Evolutionary conservation across 306 rosid genomes (phyloP).

Genomic region (Biancaea sappan): DNA sequence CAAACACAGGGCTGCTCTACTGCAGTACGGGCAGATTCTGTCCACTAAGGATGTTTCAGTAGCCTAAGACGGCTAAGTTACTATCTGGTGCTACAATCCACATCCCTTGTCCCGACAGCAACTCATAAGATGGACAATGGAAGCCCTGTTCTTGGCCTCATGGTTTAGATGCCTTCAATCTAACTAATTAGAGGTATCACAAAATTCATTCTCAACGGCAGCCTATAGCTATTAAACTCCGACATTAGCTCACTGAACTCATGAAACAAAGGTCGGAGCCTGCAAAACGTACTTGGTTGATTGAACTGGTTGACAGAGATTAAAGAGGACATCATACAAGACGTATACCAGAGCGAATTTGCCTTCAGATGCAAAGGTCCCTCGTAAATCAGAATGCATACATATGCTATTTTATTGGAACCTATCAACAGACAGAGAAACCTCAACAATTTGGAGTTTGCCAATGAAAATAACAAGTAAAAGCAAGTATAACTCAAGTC

Average conservation of each 20-base stretch:
- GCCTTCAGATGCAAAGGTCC: neutral
- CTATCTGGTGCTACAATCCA: too few species aligned
- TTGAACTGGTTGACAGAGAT: neutral
- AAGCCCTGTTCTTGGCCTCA: too few species aligned
- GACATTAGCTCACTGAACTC: neutral
- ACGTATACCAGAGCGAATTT: neutral
- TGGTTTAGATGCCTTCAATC: too few species aligned
- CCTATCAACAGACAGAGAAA: neutral
- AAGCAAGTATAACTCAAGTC: slow-evolving; percentile 23
- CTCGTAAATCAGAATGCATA: neutral
- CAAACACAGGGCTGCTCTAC: too few species aligned
- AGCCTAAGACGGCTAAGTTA: too few species aligned
- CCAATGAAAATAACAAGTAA: slow-evolving; percentile 19
- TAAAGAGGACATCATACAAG: neutral
- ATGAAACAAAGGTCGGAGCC: neutral
- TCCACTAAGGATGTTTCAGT: too few species aligned
- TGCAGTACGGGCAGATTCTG: too few species aligned
- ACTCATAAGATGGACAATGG: too few species aligned
- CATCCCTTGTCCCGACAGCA: too few species aligned
- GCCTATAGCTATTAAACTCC: neutral
- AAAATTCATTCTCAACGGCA: neutral
- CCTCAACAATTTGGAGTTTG: slow-evolving; percentile 5
- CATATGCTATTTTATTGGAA: neutral
- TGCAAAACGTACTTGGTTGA: neutral
- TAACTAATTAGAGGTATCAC: neutral